Evolutionary conservation across 352 stramenopile genomes (phyloP), one percentile per base, ranked within the genome.

Genomic region (Plasmopara halstedii): DNA sequence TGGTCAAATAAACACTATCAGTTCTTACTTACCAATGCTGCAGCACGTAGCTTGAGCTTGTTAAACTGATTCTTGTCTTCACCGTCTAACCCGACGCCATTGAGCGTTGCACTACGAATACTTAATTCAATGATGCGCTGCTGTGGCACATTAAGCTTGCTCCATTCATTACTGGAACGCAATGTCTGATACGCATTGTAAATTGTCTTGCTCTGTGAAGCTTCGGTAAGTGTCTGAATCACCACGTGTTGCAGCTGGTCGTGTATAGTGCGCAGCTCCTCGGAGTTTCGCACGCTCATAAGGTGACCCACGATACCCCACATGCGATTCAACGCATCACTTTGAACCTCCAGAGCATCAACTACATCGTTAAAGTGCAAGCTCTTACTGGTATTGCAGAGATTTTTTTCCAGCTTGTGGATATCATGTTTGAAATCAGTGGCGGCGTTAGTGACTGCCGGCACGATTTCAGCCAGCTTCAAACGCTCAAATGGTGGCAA

Each of bases 261-360:
- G 64, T 98, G 94, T 13, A 88, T 94, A n/a, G 79, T 56, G 27
- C 96, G 78, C 17, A 99, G 66, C 42, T 95, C 90, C 5, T 98
- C 85, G 36, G 81, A 95, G 70, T 98, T 98, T 61, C 95, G 93
- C 19, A 98, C 95, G 37, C 92, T 97, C 64, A 97, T 97, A 34
- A 99, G 79, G 70, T 99, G 96, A 21, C 84, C 81, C 18, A 98
- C 94, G 14, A 99, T 71, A 14, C 94, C 93, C 96, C 95, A 98
- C 33, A 91, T 78, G 49, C 92, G 97, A 5, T 74, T 79, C 17
- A 99, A 63, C 25, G 86, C 81, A 47, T 95, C 88, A 32, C 93
- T 83, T 50, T 97, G 88, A 20, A 85, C 65, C 64, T 98, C 93
- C 15, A 98, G 54, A 20, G 84, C 76, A 10, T 97, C 88, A 6